Percentiles rank a stretch among this genome's conserved stretches.
phyloP scores from a whole-genome alignment of 371 early-diverging fungal species.

The Fennellomyces sp. region DNA sequence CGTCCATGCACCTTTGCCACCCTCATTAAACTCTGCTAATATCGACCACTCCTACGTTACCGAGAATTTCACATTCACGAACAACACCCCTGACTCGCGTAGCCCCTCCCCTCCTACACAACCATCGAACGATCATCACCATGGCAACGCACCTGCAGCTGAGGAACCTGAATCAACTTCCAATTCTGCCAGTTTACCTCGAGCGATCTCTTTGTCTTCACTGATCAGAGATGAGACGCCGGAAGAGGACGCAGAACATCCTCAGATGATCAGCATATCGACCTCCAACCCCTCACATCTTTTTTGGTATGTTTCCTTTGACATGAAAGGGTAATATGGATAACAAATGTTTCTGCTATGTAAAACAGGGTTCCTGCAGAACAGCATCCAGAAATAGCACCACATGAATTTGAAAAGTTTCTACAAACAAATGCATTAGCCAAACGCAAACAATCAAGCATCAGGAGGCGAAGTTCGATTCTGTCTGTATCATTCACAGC shows the following conservation, averaged over 20 bases:
- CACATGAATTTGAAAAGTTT: constrained; percentile 59
- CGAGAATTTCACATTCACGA: background rate
- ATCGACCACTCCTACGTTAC: background rate
- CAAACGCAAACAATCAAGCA: constrained; percentile 26
- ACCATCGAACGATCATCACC: constrained; percentile 4
- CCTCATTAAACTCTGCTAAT: background rate
- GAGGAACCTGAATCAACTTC: constrained; percentile 29
- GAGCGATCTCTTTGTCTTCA: constrained; percentile 1
- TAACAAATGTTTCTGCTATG: background rate
- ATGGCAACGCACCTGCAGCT: background rate
- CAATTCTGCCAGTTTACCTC: constrained; percentile 45
- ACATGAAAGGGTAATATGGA: background rate
- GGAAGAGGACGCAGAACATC: background rate
- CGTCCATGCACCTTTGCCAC: background rate
- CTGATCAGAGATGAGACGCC: constrained; percentile 1
- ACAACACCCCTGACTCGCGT: constrained; percentile 1
- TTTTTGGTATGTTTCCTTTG: constrained; percentile 42
- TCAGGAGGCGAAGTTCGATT: constrained; percentile 49
- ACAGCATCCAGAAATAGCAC: constrained; percentile 65
- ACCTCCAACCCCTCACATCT: constrained; percentile 52
- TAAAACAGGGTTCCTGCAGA: constrained; percentile 63
- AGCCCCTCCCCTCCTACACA: constrained; percentile 15
- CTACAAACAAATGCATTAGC: constrained; percentile 41
- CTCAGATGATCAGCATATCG: constrained; percentile 35
- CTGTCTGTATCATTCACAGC: constrained; percentile 53